These are phyloP conservation scores for Eleusine indica DNA, from an alignment of 176 grass and related monocot species.

Conservation along the genomic window DNA sequence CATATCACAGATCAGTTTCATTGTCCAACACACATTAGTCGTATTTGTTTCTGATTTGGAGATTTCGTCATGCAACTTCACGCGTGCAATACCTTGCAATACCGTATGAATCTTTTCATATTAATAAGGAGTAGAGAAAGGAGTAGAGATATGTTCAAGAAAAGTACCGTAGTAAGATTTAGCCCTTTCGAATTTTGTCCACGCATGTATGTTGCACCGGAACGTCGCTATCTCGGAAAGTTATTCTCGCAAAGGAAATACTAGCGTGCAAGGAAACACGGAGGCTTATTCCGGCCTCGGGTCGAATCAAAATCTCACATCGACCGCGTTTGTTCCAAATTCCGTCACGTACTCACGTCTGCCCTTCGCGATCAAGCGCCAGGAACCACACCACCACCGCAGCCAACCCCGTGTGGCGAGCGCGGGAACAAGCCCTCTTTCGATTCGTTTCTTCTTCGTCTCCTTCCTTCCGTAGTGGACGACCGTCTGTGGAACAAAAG, in stretches of 20 bases:
- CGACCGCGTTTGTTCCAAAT: not conserved
- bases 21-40: no score
- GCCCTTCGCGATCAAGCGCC: not conserved
- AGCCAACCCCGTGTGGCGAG: constrained; percentile 27
- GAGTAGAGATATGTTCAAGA: no score
- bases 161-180: no score
- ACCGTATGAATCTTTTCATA: no score
- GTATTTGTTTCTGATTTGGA: no score
- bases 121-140: no score
- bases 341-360: not conserved
- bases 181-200: no score
- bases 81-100: no score
- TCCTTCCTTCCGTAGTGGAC: not conserved
- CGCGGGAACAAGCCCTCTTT: constrained; percentile 6
- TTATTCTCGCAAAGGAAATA: not conserved
- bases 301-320: constrained; percentile 31
- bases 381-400: no score
- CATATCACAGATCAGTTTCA: no score
- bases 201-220: not conserved
- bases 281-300: not conserved
- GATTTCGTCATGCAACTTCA: no score
- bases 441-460: not conserved
- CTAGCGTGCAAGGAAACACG: constrained; percentile 11
- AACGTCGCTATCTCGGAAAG: not conserved
- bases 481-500: not conserved